phyloP scores from a whole-genome alignment of 2,329 filamentous ascomycete genomes.

The Madurella mycetomatis region DNA sequence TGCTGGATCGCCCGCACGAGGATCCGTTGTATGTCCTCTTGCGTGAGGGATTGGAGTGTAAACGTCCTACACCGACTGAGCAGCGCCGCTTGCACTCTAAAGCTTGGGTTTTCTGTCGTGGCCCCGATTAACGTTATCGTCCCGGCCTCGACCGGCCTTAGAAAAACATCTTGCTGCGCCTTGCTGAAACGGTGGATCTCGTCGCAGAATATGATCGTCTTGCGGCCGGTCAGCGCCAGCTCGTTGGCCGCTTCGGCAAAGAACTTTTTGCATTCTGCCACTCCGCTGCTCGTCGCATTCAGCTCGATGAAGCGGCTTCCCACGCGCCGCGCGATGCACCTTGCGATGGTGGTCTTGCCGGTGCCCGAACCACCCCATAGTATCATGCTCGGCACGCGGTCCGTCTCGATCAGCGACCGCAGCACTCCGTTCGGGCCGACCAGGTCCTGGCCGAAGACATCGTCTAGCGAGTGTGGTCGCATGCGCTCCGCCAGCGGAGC shows the following conservation, averaged over 20 bases:
- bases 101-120: conserved; percentile 94
- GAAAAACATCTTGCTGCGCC: conserved; percentile 88
- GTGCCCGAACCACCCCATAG: conserved; percentile 82
- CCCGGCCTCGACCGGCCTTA: conserved; percentile 86
- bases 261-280: conserved; percentile 87
- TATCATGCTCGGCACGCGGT: conserved; percentile 90
- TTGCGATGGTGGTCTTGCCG: conserved; percentile 86
- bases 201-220: conserved; percentile 96
- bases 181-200: conserved; percentile 93
- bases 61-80: conserved; percentile 89
- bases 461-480: conserved; percentile 77
- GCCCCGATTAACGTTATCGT: conserved; percentile 89
- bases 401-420: conserved; percentile 77
- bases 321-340: conserved; percentile 79
- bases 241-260: conserved; percentile 83
- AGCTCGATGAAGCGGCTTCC: conserved; percentile 90
- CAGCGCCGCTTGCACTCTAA: conserved; percentile 84
- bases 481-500: conserved; percentile 91
- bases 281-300: conserved; percentile 84
- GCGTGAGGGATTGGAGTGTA: conserved; percentile 69
- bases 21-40: conserved; percentile 68
- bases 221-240: conserved; percentile 72
- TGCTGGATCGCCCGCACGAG: conserved; percentile 67
- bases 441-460: conserved; percentile 87
- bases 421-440: conserved; percentile 82